Evolutionary conservation across 768 basidiomycete species (phyloP), one percentile per base, ranked within the genome.

Genomic region (Fomitopsis serialis): DNA sequence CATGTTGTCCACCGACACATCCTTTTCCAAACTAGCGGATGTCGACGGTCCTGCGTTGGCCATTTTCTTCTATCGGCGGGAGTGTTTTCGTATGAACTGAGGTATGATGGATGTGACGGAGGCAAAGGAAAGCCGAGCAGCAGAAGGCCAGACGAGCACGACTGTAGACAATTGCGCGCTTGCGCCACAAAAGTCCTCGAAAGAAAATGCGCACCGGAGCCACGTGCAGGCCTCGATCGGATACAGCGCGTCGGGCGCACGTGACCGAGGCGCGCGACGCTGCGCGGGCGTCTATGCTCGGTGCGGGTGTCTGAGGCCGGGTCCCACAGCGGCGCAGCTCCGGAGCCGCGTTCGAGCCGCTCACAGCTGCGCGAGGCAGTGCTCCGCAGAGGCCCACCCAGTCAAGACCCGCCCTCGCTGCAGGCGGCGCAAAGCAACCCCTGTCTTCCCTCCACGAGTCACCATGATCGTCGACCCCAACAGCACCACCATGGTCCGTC

Each of bases 1-100:
- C 89, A 92, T 58, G 64, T 58, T 61, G 46, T 63, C 61, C 34
- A 54, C 45, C 17, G 42, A 21, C 40, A 57, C 53, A 52, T 64
- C 63, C 44, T 59, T n/a, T n/a, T n/a, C n/a, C n/a, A n/a, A n/a
- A n/a, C n/a, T 53, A 24, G 57, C 48, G 23, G 58, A 66, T 50
- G 63, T 57, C 49, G 73, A 67, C 29, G 64, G 61, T 17, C 63
- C 63, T 50, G 66, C 65, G 48, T 54, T 57, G 15, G 64, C 54
- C 64, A 68, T 66, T 42, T 25, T 59, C n/a, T n/a, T n/a, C n/a
- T 40, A 21, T 45, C 15, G 22, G 7, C 22, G 15, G 42, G 27
- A 23, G 17, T 29, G 44, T 23, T 23, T 21, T 11, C 44, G 10
- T n/a, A n/a, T n/a, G n/a, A n/a, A n/a, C 22, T 13, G 21, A 42